Base-by-base conservation (phyloP, 2,329 filamentous ascomycete genomes). In the Pseudogymnoascus sp. region DNA sequence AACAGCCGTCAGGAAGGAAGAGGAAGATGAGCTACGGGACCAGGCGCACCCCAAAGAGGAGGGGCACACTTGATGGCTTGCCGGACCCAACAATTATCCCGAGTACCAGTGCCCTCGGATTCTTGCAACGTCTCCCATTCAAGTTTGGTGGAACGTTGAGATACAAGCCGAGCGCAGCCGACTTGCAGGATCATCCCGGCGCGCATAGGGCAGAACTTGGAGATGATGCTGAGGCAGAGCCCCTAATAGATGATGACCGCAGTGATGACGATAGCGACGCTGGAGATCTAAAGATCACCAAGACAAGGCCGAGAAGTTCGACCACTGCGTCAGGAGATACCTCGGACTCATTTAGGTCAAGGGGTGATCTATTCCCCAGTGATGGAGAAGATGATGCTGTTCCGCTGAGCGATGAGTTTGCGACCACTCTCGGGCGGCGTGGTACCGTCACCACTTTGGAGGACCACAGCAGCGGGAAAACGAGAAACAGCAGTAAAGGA, bases 371-470 rank as follows among this genome's bases (percentile, higher is more conserved):
- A 10, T 94, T 97, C 67, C 91, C 91, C 0, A 96, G 92, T 68
- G 92, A 96, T 64, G 84, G 82, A 54, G 84, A 87, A 69, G 92
- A 96, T 72, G 93, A 97, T 74, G 93, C 93, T 0, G 84, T 96
- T n/a, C 90, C 92, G 10, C 76, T 97, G 15, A 90, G 93, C 68
- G 93, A 97, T 71, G 92, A 97, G 70, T 95, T 97, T 68, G 90
- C 92, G 2, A 86, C 96, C 72, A 85, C 86, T 2, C 79, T 97
- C 64, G 87, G 92, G 63, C 84, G 88, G 60, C 84, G 88, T 66
- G 82, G 81, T n/a, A 84, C 81, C 1, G 76, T 76, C 3, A 72
- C 77, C 31, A 77, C 76, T 41, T 77, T 77, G 13, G 91, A 94
- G 62, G 88, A 91, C 69, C 81, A 83, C 50, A 87, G 86, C 66